Evolutionary conservation across 805 yeast genomes (phyloP).

Genomic region (Nadsonia fulvescens): DNA sequence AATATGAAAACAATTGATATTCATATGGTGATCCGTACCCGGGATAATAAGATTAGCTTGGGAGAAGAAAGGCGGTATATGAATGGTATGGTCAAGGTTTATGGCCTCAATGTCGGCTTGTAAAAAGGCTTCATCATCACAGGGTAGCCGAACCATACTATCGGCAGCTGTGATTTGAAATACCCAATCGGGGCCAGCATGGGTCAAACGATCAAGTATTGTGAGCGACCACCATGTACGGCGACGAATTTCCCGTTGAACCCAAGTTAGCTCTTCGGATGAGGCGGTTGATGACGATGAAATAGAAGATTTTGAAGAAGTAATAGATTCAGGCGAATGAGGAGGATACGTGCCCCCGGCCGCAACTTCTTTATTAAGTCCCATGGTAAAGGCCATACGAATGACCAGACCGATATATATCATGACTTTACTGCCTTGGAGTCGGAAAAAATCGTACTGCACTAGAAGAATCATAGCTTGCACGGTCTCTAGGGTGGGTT

Average conservation of each 20-base stretch:
- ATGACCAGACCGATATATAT: slow-evolving; percentile 20
- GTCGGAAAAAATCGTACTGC: slow-evolving; percentile 19
- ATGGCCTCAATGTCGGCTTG: slow-evolving; percentile 10
- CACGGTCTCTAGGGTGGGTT: slow-evolving; percentile 18
- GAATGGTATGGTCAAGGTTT: no score
- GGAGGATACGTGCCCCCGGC: no score
- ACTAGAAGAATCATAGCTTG: slow-evolving; percentile 19
- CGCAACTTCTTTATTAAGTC: slow-evolving; percentile 15
- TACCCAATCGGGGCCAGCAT: slow-evolving; percentile 17
- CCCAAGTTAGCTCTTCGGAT: slow-evolving; percentile 15
- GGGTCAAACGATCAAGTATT: slow-evolving; percentile 19
- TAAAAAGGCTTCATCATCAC: slow-evolving; percentile 14
- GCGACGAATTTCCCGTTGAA: slow-evolving; percentile 18
- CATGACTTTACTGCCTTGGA: slow-evolving; percentile 19
- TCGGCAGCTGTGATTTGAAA: slow-evolving; percentile 12
- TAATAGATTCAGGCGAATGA: slow-evolving; percentile 5
- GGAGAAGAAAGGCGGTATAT: no score
- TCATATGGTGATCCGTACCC: no score
- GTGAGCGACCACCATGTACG: slow-evolving; percentile 21
- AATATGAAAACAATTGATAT: slow-evolving; percentile 4
- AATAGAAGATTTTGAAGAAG: no score
- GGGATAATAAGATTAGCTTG: no score
- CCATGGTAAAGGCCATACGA: slow-evolving; percentile 19
- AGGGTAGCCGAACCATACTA: slow-evolving; percentile 15
- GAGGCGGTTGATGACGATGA: no score